A percentile compares a stretch with the other conserved stretches of the same genome.
Evolutionary conservation across 208 protist genomes (phyloP).

Genomic region (Spongospora subterranea): DNA sequence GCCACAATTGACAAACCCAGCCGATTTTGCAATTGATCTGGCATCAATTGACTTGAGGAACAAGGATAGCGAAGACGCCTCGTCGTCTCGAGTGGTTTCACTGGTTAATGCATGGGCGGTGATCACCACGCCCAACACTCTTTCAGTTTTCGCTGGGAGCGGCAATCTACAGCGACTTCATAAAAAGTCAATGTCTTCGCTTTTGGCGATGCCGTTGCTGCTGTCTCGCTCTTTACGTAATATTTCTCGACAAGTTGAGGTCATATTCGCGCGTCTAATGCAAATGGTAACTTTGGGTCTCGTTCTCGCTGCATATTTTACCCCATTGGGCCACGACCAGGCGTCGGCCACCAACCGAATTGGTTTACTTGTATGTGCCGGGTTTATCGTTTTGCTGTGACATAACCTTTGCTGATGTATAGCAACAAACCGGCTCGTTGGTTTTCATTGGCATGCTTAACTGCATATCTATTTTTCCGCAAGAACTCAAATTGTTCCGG

Average conservation of each 20-base stretch:
- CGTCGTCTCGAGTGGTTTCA: neutral
- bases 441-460: constrained; percentile 45
- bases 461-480: constrained; percentile 26
- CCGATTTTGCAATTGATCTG: constrained; percentile 38
- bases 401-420: neutral
- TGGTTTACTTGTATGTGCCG: neutral
- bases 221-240: constrained; percentile 6
- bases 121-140: neutral
- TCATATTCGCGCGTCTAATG: neutral
- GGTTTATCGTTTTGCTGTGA: neutral
- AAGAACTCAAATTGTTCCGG: constrained; percentile 21
- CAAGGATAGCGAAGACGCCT: neutral
- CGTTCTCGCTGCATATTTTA: neutral
- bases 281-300: constrained; percentile 17
- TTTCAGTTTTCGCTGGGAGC: neutral
- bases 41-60: neutral
- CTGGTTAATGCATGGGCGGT: neutral
- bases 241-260: neutral
- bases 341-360: constrained; percentile 2
- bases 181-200: neutral
- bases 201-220: neutral
- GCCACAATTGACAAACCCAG: constrained; percentile 25
- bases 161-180: too few species aligned
- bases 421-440: constrained; percentile 22
- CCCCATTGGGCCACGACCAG: neutral